Conservation (phyloP, 768 basidiomycete genomes). For the Macrolepiota dolichaula region DNA sequence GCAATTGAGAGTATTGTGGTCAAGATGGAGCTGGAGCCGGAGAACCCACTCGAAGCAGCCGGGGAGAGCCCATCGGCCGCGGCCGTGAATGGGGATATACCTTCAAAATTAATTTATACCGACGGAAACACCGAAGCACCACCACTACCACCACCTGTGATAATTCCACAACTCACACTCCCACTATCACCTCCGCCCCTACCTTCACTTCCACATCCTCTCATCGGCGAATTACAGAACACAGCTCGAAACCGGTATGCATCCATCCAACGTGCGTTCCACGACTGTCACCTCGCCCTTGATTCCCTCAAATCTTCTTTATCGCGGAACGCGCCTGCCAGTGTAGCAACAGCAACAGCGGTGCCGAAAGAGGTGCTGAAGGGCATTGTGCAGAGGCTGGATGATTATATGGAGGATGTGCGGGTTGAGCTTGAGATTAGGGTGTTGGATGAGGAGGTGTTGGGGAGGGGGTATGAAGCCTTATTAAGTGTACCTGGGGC, state of each 20-base stretch:
- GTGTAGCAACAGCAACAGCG: conserved; percentile 7
- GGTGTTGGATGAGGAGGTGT: conserved; percentile 66
- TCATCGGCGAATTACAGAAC: conserved; percentile 42
- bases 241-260: conserved; percentile 53
- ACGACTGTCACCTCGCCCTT: conserved; percentile 67
- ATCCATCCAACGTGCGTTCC: conserved; percentile 56
- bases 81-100: no score
- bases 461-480: conserved; percentile 64
- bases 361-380: conserved; percentile 37
- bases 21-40: no score
- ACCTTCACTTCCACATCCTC: conserved; percentile 22
- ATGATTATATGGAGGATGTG: conserved; percentile 75
- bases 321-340: conserved; percentile 15
- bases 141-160: not conserved
- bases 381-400: conserved; percentile 56
- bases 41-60: no score
- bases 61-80: no score
- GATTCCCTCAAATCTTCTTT: conserved; percentile 48
- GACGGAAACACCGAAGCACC: not conserved
- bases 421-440: conserved; percentile 83
- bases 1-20: no score
- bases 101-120: not conserved
- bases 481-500: conserved; percentile 61
- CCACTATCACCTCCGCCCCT: not conserved
- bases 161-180: not conserved